Evolutionary conservation across 192 early-diverging fungal species (phyloP), one percentile per base, ranked within the genome.

Genomic region (Piromyces sp.): DNA sequence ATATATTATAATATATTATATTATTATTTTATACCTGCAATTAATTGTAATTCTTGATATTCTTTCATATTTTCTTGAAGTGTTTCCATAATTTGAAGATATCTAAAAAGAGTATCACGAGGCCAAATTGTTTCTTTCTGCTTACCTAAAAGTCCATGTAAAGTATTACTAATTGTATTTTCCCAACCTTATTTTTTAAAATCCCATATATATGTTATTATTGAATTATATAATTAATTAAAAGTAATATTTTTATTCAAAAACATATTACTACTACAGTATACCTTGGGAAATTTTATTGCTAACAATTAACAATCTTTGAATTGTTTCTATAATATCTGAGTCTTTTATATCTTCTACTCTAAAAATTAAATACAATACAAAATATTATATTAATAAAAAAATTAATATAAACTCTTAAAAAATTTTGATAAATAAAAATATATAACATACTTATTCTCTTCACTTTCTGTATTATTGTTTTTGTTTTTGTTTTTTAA

Each of bases 11-110:
- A n/a, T n/a, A n/a, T n/a, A n/a, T n/a, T n/a, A n/a, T n/a, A n/a
- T n/a, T n/a, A n/a, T n/a, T n/a, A 33, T 33, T 33, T 3, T 33
- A 3, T 81, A 86, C 82, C 33, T 5, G 86, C 86, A 80, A 89
- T 30, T 17, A 83, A 80, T 80, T 88, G 85, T 79, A 89, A 79
- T 81, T 89, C 88, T 83, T 87, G 84, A 82, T 88, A 88, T 80
- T 89, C 88, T 36, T 84, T 82, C 84, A 88, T 86, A 78, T 89
- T 89, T 80, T 89, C 88, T 80, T 86, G 79, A 28, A 87, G 37
- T 13, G 30, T 84, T 82, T 89, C 88, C 88, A 89, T 88, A 42
- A 85, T 79, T 79, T 89, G 88, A 31, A 89, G 79, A 78, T 89
- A 89, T 82, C 85, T 40, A 80, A 89, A 88, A 30, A 89, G 81